A percentile compares a stretch with the other conserved stretches of the same genome.
phyloP scores from a whole-genome alignment of 371 early-diverging fungal genomes.

The Umbelopsis sp. region DNA sequence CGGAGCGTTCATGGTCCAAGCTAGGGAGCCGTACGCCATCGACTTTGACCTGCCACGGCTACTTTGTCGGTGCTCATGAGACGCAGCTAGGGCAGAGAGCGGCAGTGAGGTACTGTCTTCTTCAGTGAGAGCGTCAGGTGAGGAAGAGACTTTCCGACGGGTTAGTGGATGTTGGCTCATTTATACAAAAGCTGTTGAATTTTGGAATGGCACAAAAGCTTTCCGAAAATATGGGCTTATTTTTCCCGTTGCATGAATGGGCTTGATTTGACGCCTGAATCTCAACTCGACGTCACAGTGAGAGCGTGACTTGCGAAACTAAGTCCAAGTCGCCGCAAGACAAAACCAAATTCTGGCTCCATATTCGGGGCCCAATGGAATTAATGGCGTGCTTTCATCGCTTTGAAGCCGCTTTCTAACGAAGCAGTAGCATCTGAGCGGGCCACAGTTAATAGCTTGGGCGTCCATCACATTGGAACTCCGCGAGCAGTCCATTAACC shows the following conservation, averaged over 20 bases:
- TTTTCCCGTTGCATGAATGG: background rate
- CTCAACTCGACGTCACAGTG: slow-evolving; percentile 1
- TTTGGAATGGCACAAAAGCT: background rate
- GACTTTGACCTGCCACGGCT: slow-evolving; percentile 53
- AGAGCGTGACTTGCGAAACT: background rate
- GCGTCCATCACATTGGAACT: too few species aligned
- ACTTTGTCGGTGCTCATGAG: slow-evolving; percentile 16
- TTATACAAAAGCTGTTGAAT: background rate
- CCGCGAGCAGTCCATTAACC: too few species aligned
- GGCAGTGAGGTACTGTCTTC: background rate
- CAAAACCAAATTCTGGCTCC: too few species aligned
- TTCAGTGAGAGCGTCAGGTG: slow-evolving; percentile 12
- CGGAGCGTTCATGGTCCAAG: slow-evolving; percentile 30
- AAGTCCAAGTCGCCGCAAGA: too few species aligned
- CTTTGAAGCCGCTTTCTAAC: too few species aligned
- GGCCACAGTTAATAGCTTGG: too few species aligned
- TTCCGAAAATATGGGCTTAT: background rate
- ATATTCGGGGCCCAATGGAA: too few species aligned
- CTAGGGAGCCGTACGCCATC: slow-evolving; percentile 35
- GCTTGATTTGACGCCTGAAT: background rate
- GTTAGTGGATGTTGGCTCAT: slow-evolving; percentile 16
- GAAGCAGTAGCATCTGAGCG: too few species aligned
- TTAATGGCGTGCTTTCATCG: too few species aligned
- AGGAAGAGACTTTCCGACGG: background rate
- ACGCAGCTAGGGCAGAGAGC: background rate